Base-by-base conservation (phyloP, 371 early-diverging fungal species). In the Apophysomyces trapeziformis region DNA sequence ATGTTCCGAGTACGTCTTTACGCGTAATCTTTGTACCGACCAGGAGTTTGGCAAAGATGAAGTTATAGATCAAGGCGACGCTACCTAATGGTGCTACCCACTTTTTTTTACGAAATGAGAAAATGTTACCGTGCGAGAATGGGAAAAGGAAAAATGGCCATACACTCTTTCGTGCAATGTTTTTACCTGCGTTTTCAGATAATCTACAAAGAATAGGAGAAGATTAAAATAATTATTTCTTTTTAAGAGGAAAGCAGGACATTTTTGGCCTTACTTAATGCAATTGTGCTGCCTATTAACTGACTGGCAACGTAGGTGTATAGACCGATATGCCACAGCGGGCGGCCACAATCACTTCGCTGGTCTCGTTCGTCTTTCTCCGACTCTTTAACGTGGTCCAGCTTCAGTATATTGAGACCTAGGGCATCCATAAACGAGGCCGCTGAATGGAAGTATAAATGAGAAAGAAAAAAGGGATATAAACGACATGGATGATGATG, bases 1-100 rank as follows among this genome's bases (percentile, higher is more conserved):
- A 80, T 4, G 91, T 90, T 11, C 89, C 91, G 18, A 86, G 70
- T 14, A 89, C 84, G 69, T 90, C 91, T 66, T 83, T 77, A 16
- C 79, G 72, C 18, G 87, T 87, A 50, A 90, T 90, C 38, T 79
- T 81, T 7, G 89, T 89, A 46, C 86, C 87, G 12, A 90, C 91
- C 38, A 90, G 74, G 58, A 87, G 76, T 75, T 86, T 85, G 39
- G 91, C 91, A 74, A 90, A 88, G 14, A 90, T 64, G 70, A 89
- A 89, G 70, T 90, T 90, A 71, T 88, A 89, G 62, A 90, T 88
- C 36, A 90, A 75, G 8, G 91, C 87, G 21, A 87, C 83, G 50
- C 89, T 85, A n/a, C 89, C 88, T 44, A 90, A 70, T 36, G 91
- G 89, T 46, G 91, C 91, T 36, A 89, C 89, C 89, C 89, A 88